These are phyloP conservation scores for Ophiostoma sp. DNA, from an alignment of 2,329 filamentous ascomycete species.

Conservation along the genomic window DNA sequence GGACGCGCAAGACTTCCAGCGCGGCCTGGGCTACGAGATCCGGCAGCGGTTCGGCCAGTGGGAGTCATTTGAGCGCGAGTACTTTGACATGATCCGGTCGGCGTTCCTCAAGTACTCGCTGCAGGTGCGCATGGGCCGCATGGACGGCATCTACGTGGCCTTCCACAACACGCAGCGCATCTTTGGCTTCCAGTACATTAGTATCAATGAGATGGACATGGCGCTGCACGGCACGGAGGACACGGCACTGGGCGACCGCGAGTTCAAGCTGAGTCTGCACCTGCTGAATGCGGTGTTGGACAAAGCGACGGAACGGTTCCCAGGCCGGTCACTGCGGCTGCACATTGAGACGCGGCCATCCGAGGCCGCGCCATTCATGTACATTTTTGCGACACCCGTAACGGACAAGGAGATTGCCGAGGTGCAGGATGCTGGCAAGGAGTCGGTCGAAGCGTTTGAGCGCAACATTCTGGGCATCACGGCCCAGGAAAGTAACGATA, in stretches of 20 bases:
- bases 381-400: constrained; percentile 87
- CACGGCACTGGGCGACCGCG: constrained; percentile 68
- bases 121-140: constrained; percentile 93
- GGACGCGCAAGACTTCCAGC: constrained; percentile 70
- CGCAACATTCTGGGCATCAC: constrained; percentile 56
- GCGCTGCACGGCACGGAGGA: constrained; percentile 78
- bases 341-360: constrained; percentile 75
- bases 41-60: constrained; percentile 71
- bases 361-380: constrained; percentile 65
- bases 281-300: constrained; percentile 79
- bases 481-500: constrained; percentile 31
- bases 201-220: constrained; percentile 82
- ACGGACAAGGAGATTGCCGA: constrained; percentile 66
- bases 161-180: constrained; percentile 94
- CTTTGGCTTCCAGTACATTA: constrained; percentile 96
- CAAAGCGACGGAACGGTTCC: constrained; percentile 72
- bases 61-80: constrained; percentile 93
- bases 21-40: constrained; percentile 85
- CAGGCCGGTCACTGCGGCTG: constrained; percentile 72
- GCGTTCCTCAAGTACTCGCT: constrained; percentile 96
- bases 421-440: constrained; percentile 70
- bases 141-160: constrained; percentile 98
- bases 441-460: constrained; percentile 69
- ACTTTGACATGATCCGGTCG: constrained; percentile 92
- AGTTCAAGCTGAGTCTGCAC: constrained; percentile 79